Percentiles rank a stretch among this genome's conserved stretches.
Conservation (phyloP, 768 basidiomycete genomes). For the Tylopilus intermedius region DNA sequence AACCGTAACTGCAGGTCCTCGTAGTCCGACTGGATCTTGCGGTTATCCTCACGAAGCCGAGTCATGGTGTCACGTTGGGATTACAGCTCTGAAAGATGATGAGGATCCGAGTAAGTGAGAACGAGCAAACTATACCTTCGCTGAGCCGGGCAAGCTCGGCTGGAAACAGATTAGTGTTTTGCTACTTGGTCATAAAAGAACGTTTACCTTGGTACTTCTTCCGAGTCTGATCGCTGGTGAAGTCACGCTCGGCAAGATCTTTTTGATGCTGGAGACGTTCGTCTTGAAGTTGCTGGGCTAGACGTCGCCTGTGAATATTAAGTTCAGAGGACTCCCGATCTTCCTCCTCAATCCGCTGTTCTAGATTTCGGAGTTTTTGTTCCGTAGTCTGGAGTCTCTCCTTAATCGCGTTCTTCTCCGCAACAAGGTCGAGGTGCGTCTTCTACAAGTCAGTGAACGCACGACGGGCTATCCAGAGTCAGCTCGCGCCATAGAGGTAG, state of each 20-base stretch:
- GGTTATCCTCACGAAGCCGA: conserved; percentile 73
- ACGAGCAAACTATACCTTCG: conserved; percentile 48
- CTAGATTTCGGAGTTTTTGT: conserved; percentile 51
- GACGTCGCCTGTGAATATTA: conserved; percentile 56
- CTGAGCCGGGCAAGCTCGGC: conserved; percentile 76
- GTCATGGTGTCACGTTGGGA: conserved; percentile 73
- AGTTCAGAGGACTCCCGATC: conserved; percentile 64
- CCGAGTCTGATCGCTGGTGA: conserved; percentile 71
- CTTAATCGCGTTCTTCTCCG: conserved; percentile 50
- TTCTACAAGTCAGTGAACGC: conserved; percentile 61
- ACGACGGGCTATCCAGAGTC: conserved; percentile 46
- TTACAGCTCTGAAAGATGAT: conserved; percentile 53
- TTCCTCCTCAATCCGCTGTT: conserved; percentile 61
- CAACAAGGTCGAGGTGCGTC: conserved; percentile 43
- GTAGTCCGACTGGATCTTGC: conserved; percentile 70
- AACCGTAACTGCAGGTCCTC: conserved; percentile 70
- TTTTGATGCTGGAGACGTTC: conserved; percentile 75
- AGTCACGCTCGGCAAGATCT: conserved; percentile 75
- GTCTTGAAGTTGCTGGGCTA: conserved; percentile 75
- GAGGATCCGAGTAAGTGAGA: background rate
- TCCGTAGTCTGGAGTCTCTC: conserved; percentile 48
- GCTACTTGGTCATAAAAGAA: background rate
- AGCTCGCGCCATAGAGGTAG: conserved; percentile 2
- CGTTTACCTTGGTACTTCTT: conserved; percentile 78
- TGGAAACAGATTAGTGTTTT: conserved; percentile 25